Base-by-base conservation (phyloP, 2,329 filamentous ascomycete species). In the Leptosphaerulina australis region DNA sequence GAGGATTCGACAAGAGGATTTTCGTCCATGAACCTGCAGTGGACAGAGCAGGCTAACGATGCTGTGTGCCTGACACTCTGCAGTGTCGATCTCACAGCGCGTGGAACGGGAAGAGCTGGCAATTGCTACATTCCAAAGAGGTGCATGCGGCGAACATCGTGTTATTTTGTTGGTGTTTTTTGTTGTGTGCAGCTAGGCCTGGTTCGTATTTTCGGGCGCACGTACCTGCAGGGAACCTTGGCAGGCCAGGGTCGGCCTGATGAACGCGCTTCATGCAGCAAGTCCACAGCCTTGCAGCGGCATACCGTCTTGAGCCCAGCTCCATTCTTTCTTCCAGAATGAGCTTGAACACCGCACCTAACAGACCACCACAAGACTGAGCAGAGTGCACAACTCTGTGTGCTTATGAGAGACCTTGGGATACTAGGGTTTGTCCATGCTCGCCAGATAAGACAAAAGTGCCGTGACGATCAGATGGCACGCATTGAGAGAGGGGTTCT, bases 171-270 rank as follows among this genome's bases (percentile, higher is more conserved):
- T 52, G 40, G 40, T 58, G 55, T 44, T 56, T 34, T 55, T 58
- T 46, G 53, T 61, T 53, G 54, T 53, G 60, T 33, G 31, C 30
- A 61, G 45, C 41, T 48, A 39, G 57, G 53, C 44, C 55, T 52
- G 50, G 39, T 41, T 58, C 48, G 50, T 49, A 33, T 53, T 54
- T 58, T 48, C 50, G 52, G 45, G 53, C 52, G 60, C 59, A 53
- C 47, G 43, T 44, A 48, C 43, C 45, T 55, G 54, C 50, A 55
- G 44, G 50, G 37, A 37, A 30, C 41, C 31, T 51, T 31, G 41
- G 41, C 41, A 41, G 36, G 44, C 51, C 56, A 54, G 55, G 55
- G 57, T 55, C 34, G 52, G 52, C 54, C 44, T 60, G 38, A 54
- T 46, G 47, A 53, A 50, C 43, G 44, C 29, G 44, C 47, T 52